Base-by-base conservation (phyloP, 495 filamentous ascomycete species). In the Pyronema omphalodes region DNA sequence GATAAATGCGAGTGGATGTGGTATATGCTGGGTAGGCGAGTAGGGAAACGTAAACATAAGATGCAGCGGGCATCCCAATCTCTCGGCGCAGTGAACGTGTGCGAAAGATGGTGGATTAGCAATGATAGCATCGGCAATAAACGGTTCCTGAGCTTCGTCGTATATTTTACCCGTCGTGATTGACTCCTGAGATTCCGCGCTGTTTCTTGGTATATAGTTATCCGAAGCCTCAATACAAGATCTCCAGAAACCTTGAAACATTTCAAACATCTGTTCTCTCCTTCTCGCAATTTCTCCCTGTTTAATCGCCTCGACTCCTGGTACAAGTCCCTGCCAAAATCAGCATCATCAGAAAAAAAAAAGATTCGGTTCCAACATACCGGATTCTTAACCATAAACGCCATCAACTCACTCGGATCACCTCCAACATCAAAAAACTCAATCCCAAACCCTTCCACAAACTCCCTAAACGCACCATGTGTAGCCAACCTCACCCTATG, bases 321-420 rank as follows among this genome's bases (percentile, higher is more conserved):
- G 82, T 41, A 86, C 77, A 63, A 86, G 67, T 0, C 81, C 80
- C 61, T 64, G 15, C 4, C 37, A 35, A 37, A 36, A 44, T 62
- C 52, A 62, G 37, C 15, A 40, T 41, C 23, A 29, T 29, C 23
- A 1, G 1, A 5, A 29, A 29, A 5, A 29, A 5, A 29, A 29
- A 1, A 5, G n/a, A n/a, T n/a, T 35, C 11, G 17, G 9, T 6
- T 9, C 15, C 15, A 23, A 55, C 61, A 44, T 33, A 64, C 61
- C 0, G 82, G 82, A 66, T 86, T 83, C 65, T 85, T 85, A 37
- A 86, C 82, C 82, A 85, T 85, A 59, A 83, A 86, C 3, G 82
- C 82, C 82, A 86, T 86, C 36, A 86, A 64, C 67, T 86, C 78
- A 1, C 78, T 72, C 4, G 82, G 82, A 57, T 86, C 78, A 0